Conservation (phyloP, 306 rosid species). For the Lupinus albus region DNA sequence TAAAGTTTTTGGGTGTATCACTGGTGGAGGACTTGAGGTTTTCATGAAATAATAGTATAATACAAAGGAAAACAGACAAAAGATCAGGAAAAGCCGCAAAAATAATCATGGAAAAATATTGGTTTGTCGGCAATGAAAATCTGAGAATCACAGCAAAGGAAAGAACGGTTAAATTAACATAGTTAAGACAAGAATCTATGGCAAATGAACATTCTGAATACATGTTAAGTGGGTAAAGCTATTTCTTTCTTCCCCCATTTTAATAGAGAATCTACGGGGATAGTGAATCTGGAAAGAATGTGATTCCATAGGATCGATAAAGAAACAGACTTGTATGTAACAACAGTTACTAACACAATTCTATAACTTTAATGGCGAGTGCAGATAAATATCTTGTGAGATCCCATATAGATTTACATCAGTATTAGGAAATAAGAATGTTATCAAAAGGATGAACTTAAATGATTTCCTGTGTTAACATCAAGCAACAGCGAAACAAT, state of each 20-base stretch:
- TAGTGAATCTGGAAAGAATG: not conserved
- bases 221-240: not conserved
- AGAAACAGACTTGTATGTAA: slow-evolving; percentile 12
- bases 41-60: slow-evolving; percentile 43
- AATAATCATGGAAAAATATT: slow-evolving; percentile 3
- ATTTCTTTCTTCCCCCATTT: not conserved
- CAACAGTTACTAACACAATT: slow-evolving; percentile 5
- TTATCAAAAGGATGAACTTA: slow-evolving; percentile 6
- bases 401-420: slow-evolving; percentile 11
- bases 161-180: not conserved
- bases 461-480: slow-evolving; percentile 1
- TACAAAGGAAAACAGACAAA: slow-evolving; percentile 18
- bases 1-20: not conserved
- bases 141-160: slow-evolving; percentile 13
- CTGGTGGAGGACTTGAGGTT: slow-evolving; percentile 43
- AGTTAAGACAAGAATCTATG: not conserved
- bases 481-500: slow-evolving; percentile 6
- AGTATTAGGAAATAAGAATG: slow-evolving; percentile 25
- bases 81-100: not conserved
- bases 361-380: slow-evolving; percentile 27
- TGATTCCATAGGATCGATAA: slow-evolving; percentile 19
- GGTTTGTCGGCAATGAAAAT: slow-evolving; percentile 10
- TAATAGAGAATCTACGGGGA: not conserved
- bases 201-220: slow-evolving; percentile 8
- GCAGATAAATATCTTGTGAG: slow-evolving; percentile 20